Conservation (phyloP, 1,284 basidiomycete species). For the Cutaneotrichosporon spelunceum region DNA sequence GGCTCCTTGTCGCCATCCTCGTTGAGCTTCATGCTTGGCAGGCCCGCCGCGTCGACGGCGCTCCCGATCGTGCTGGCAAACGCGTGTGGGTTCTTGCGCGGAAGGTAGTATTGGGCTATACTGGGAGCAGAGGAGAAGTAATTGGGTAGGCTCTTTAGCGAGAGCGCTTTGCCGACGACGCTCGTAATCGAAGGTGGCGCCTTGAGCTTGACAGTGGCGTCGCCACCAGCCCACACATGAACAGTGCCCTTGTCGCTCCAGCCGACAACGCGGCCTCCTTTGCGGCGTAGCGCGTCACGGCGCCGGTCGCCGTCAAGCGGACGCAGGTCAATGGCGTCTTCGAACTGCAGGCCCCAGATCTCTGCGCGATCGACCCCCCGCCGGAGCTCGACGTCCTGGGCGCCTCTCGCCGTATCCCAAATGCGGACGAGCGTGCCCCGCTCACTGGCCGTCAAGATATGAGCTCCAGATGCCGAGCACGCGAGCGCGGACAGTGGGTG, state of each 20-base stretch:
- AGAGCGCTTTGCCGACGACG: conserved; percentile 68
- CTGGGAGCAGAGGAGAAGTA: conserved; percentile 94
- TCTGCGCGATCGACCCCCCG: conserved; percentile 86
- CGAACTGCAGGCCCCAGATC: conserved; percentile 73
- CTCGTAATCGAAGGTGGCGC: conserved; percentile 62
- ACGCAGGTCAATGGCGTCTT: conserved; percentile 21
- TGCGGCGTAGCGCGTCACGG: conserved; percentile 56
- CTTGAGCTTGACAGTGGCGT: conserved; percentile 6
- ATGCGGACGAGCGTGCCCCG: conserved; percentile 83
- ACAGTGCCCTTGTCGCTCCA: conserved; percentile 96
- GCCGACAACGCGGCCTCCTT: conserved; percentile 37
- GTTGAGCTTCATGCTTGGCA: conserved; percentile 33
- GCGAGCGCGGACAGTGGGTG: conserved; percentile 74
- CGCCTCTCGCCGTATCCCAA: conserved; percentile 76
- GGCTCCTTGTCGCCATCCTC: conserved; percentile 56
- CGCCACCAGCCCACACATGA: conserved; percentile 64
- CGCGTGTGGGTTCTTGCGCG: conserved; percentile 54
- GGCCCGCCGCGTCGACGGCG: conserved; percentile 48
- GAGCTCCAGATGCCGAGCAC: conserved; percentile 69
- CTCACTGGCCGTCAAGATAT: conserved; percentile 79
- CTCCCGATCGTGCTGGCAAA: conserved; percentile 41
- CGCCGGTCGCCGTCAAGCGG: conserved; percentile 60
- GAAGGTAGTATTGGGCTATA: conserved; percentile 87
- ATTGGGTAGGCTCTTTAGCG: conserved; percentile 63
- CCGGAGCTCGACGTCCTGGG: conserved; percentile 73